Evolutionary conservation across 306 rosid genomes (phyloP).

Genomic region (Luffa acutangula): DNA sequence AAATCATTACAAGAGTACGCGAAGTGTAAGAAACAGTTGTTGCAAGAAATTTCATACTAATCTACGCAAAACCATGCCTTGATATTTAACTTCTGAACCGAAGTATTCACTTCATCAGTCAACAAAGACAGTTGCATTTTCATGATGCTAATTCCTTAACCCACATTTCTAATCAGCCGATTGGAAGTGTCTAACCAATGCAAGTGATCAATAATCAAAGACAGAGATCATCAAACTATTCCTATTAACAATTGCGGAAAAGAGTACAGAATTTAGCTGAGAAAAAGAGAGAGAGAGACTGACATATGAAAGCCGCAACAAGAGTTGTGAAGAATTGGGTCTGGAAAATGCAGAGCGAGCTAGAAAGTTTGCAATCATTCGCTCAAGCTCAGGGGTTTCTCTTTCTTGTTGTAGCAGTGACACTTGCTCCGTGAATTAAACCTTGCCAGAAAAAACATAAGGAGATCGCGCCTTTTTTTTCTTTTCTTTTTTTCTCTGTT

Average conservation of each 20-base stretch:
- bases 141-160: background rate
- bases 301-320: constrained; percentile 1
- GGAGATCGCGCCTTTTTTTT: no score
- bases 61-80: background rate
- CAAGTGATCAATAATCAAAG: background rate
- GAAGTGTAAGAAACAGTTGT: background rate
- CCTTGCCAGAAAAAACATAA: background rate
- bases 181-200: background rate
- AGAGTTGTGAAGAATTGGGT: background rate
- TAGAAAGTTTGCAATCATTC: background rate
- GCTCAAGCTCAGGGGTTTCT: background rate
- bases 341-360: background rate
- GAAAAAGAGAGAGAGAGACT: constrained; percentile 4
- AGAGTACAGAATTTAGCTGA: background rate
- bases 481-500: no score
- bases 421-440: background rate
- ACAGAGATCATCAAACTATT: background rate
- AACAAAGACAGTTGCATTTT: background rate
- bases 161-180: background rate
- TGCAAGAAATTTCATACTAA: background rate
- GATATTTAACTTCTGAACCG: background rate
- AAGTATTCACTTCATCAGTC: background rate
- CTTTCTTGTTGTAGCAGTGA: background rate
- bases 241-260: background rate
- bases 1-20: background rate